A percentile compares a stretch with the other conserved stretches of the same genome.
Conservation (phyloP, 495 filamentous ascomycete species). For the Tuber microsphaerosporum region DNA sequence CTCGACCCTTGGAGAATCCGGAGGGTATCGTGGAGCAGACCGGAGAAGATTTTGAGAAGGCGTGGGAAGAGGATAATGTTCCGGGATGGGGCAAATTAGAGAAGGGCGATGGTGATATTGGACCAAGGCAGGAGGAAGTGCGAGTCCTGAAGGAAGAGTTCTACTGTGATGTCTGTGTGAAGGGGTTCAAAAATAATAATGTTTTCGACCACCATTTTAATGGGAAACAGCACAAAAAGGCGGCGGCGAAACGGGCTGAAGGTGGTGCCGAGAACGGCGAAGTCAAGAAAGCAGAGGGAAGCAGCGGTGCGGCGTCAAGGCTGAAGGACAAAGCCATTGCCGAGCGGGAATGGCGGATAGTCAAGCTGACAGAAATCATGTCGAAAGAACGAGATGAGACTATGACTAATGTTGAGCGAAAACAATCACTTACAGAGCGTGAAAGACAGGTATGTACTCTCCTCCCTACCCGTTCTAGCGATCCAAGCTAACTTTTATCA, state of each 20-base stretch:
- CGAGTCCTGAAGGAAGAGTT: constrained; percentile 58
- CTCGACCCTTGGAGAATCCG: constrained; percentile 71
- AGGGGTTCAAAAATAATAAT: constrained; percentile 90
- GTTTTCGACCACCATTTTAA: constrained; percentile 83
- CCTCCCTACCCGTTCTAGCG: not conserved
- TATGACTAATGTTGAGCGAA: constrained; percentile 83
- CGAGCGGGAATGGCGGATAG: constrained; percentile 76
- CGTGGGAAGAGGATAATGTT: constrained; percentile 71
- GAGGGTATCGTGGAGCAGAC: constrained; percentile 67
- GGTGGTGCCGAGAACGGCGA: constrained; percentile 33
- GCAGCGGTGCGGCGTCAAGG: constrained; percentile 42
- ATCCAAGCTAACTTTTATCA: not conserved
- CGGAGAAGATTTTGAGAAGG: constrained; percentile 72
- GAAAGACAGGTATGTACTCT: constrained; percentile 57
- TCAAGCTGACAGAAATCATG: constrained; percentile 67
- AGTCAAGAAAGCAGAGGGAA: constrained; percentile 34
- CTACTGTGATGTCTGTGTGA: constrained; percentile 86
- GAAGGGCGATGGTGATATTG: constrained; percentile 40
- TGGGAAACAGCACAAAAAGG: constrained; percentile 85
- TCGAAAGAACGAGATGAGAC: constrained; percentile 75
- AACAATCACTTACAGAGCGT: constrained; percentile 89
- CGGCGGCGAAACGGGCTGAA: constrained; percentile 54
- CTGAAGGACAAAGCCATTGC: constrained; percentile 87
- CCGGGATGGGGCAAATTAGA: constrained; percentile 68
- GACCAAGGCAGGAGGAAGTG: constrained; percentile 42